phyloP scores from a whole-genome alignment of 768 basidiomycete species.

The Pleurotus eryngii region DNA sequence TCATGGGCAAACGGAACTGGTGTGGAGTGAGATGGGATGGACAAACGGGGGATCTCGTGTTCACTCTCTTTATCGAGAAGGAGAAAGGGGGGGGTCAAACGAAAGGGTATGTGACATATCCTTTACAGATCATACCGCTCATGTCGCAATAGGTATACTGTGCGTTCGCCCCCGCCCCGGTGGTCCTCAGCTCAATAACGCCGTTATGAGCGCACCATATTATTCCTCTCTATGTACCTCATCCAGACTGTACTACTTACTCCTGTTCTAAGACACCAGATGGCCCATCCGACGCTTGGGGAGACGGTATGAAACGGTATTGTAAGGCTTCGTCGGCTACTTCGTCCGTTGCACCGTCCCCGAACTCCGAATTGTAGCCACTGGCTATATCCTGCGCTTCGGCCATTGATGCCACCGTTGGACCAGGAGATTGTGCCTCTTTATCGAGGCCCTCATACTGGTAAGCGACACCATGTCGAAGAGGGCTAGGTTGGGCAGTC shows the following conservation, averaged over 20 bases:
- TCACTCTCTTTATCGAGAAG: slow-evolving; percentile 85
- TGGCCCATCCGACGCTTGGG: slow-evolving; percentile 4
- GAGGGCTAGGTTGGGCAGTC: slow-evolving; percentile 35
- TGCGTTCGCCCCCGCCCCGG: slow-evolving; percentile 38
- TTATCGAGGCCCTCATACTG: slow-evolving; percentile 28
- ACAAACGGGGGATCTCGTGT: slow-evolving; percentile 61
- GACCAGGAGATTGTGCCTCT: slow-evolving; percentile 43
- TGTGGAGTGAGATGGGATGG: slow-evolving; percentile 63
- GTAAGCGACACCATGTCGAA: slow-evolving; percentile 40
- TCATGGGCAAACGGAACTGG: slow-evolving; percentile 92
- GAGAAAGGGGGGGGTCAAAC: slow-evolving; percentile 81
- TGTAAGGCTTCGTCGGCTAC: slow-evolving; percentile 5
- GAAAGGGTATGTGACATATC: slow-evolving; percentile 48
- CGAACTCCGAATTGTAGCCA: slow-evolving; percentile 54
- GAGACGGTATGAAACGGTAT: not conserved
- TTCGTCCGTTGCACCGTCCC: slow-evolving; percentile 24
- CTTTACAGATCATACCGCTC: slow-evolving; percentile 3
- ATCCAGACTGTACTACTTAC: too few species aligned
- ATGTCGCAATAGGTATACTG: slow-evolving; percentile 33
- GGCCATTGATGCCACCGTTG: slow-evolving; percentile 46
- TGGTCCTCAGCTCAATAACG: not conserved
- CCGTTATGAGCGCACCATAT: not conserved
- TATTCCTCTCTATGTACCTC: too few species aligned
- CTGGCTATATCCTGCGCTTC: slow-evolving; percentile 47
- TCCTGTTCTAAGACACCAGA: not conserved